Percentiles rank a stretch among this genome's conserved stretches.
These are phyloP conservation scores for Spiraea crenata DNA, from an alignment of 331 rosid genomes.

Conservation along the genomic window DNA sequence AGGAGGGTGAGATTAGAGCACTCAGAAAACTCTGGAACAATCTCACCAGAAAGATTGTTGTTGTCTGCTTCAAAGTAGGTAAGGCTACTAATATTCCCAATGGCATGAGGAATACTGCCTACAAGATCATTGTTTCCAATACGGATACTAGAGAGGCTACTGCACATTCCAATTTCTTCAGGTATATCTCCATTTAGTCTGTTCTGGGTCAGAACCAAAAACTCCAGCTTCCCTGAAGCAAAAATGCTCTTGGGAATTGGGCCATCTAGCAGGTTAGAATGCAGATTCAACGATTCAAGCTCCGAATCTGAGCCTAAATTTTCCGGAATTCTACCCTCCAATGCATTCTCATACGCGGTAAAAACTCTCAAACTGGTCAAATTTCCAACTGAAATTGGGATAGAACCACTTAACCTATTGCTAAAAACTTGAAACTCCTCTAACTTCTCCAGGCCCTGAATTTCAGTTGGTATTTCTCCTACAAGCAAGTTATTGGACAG, in stretches of 20 bases:
- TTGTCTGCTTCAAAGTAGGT: slow-evolving; percentile 95
- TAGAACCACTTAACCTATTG: slow-evolving; percentile 73
- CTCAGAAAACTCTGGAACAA: slow-evolving; percentile 58
- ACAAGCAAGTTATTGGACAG: slow-evolving; percentile 76
- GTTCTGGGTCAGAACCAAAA: slow-evolving; percentile 89
- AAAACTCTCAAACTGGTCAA: slow-evolving; percentile 69
- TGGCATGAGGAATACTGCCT: slow-evolving; percentile 72
- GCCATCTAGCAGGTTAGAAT: slow-evolving; percentile 85
- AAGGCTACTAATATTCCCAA: slow-evolving; percentile 88
- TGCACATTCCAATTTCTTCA: slow-evolving; percentile 76
- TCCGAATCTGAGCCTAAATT: slow-evolving; percentile 66
- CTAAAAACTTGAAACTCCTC: slow-evolving; percentile 80
- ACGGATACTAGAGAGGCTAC: slow-evolving; percentile 67
- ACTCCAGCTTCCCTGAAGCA: slow-evolving; percentile 68
- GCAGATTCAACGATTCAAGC: slow-evolving; percentile 80
- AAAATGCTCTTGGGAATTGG: slow-evolving; percentile 80
- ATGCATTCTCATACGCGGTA: slow-evolving; percentile 83
- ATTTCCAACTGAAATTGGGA: slow-evolving; percentile 86
- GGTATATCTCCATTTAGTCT: slow-evolving; percentile 69
- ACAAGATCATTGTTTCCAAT: slow-evolving; percentile 77
- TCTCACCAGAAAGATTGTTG: slow-evolving; percentile 78
- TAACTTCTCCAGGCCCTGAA: slow-evolving; percentile 56
- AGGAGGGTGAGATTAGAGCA: slow-evolving; percentile 90
- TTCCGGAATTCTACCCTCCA: slow-evolving; percentile 75
- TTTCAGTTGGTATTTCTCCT: slow-evolving; percentile 77